phyloP scores from a whole-genome alignment of 2,329 filamentous ascomycete species.

The Sporothrix brasiliensis region DNA sequence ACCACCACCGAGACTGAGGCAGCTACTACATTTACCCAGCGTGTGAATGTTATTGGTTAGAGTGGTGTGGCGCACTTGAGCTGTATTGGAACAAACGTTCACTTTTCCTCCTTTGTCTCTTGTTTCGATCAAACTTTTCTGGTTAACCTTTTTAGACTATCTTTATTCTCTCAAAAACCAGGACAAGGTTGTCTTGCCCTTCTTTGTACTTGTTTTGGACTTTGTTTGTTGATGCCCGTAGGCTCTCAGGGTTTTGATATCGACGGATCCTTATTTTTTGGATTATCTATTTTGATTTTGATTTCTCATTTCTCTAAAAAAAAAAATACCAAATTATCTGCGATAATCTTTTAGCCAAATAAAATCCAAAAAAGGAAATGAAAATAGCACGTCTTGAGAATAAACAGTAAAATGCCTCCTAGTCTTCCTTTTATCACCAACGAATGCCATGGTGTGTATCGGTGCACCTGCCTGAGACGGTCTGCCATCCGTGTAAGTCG shows the following conservation, averaged over 20 bases:
- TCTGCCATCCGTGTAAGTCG: constrained; percentile 10
- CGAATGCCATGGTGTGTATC: not conserved
- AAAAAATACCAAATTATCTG: not conserved
- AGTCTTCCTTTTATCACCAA: not conserved
- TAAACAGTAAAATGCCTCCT: not conserved
- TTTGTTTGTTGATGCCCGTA: not conserved
- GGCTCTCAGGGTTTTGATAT: constrained; percentile 1
- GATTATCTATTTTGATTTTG: not conserved
- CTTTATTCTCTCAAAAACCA: not conserved
- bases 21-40: constrained; percentile 22
- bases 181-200: not conserved
- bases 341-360: not conserved
- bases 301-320: not conserved
- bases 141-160: not conserved
- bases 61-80: not conserved
- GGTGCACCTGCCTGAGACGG: not conserved
- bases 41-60: constrained; percentile 17
- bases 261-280: not conserved
- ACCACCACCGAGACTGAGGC: constrained; percentile 27
- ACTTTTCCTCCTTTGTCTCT: not conserved
- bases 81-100: not conserved
- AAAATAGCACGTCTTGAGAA: not conserved
- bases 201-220: not conserved
- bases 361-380: not conserved
- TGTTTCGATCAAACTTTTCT: not conserved